A percentile compares a stretch with the other conserved stretches of the same genome.
Evolutionary conservation across 2,329 filamentous ascomycete genomes (phyloP).

Genomic region (Penicillium sp.): DNA sequence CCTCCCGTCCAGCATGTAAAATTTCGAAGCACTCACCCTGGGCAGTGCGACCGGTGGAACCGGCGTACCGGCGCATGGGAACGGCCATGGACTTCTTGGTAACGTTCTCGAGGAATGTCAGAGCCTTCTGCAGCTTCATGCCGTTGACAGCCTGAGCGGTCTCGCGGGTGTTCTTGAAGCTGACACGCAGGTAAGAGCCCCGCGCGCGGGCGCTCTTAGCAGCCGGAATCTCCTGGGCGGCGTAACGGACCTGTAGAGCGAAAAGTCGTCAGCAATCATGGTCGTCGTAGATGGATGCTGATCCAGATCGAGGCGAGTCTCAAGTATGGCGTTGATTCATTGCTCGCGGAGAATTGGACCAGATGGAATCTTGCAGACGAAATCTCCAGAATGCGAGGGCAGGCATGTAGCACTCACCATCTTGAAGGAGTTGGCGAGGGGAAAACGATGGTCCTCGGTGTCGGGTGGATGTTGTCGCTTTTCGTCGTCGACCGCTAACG

Average conservation of each 20-base stretch:
- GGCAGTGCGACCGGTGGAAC: slow-evolving; percentile 88
- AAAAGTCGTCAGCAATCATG: slow-evolving; percentile 29
- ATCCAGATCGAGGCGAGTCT: slow-evolving; percentile 4
- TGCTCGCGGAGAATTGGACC: slow-evolving; percentile 9
- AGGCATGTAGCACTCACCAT: slow-evolving; percentile 38
- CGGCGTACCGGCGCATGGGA: slow-evolving; percentile 95
- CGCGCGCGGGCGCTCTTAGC: slow-evolving; percentile 95
- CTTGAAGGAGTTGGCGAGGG: slow-evolving; percentile 42
- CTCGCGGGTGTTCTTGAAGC: slow-evolving; percentile 99
- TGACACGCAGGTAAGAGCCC: slow-evolving; percentile 97
- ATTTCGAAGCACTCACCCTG: slow-evolving; percentile 70
- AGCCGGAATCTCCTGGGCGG: slow-evolving; percentile 77
- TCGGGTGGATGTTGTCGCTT: slow-evolving; percentile 38
- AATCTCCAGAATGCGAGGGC: slow-evolving; percentile 9
- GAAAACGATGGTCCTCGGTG: slow-evolving; percentile 40
- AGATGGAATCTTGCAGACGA: slow-evolving; percentile 8
- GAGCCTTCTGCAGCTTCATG: slow-evolving; percentile 93
- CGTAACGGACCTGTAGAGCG: slow-evolving; percentile 77
- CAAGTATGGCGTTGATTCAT: slow-evolving; percentile 7
- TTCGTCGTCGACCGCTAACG: slow-evolving; percentile 33
- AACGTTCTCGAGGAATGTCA: slow-evolving; percentile 97
- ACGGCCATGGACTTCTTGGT: slow-evolving; percentile 95
- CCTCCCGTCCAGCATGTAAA: slow-evolving; percentile 11
- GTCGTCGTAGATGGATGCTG: slow-evolving; percentile 8
- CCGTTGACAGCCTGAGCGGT: slow-evolving; percentile 99